phyloP scores from a whole-genome alignment of 1,284 basidiomycete genomes.

The Ustilago sp. region DNA sequence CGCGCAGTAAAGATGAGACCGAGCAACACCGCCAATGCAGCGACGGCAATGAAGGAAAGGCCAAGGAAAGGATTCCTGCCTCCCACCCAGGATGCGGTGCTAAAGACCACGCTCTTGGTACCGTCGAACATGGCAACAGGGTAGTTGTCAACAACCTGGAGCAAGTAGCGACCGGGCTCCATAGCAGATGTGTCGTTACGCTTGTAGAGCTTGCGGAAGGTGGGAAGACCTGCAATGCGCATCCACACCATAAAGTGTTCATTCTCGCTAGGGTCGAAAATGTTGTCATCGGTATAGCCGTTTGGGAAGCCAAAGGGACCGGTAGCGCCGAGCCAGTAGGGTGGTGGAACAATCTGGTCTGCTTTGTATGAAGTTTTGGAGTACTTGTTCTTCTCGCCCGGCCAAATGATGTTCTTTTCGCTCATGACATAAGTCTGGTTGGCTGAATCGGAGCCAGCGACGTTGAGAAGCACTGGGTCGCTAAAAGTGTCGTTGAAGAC shows the following conservation, averaged over 20 bases:
- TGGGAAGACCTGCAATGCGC: slow-evolving; percentile 95
- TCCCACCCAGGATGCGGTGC: slow-evolving; percentile 97
- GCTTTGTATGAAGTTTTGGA: slow-evolving; percentile 62
- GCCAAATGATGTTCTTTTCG: slow-evolving; percentile 88
- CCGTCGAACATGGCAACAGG: slow-evolving; percentile 91
- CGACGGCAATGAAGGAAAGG: slow-evolving; percentile 92
- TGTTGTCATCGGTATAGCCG: slow-evolving; percentile 77
- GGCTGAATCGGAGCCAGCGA: slow-evolving; percentile 71
- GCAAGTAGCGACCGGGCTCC: slow-evolving; percentile 80
- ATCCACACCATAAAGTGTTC: slow-evolving; percentile 99
- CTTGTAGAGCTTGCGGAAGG: slow-evolving; percentile 93
- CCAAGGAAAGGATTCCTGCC: slow-evolving; percentile 98
- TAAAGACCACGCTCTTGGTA: slow-evolving; percentile 95
- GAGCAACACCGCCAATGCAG: slow-evolving; percentile 86
- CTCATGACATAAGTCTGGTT: slow-evolving; percentile 79
- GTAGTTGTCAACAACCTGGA: slow-evolving; percentile 87
- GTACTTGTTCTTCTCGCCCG: slow-evolving; percentile 92
- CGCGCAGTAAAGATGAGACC: slow-evolving; percentile 88
- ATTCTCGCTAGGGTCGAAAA: slow-evolving; percentile 81
- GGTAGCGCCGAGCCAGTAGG: slow-evolving; percentile 77
- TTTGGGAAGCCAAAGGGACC: slow-evolving; percentile 75
- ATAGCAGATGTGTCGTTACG: slow-evolving; percentile 86
- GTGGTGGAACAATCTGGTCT: slow-evolving; percentile 86
- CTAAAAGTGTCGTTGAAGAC: slow-evolving; percentile 93
- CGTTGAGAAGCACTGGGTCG: slow-evolving; percentile 76